A percentile compares a stretch with the other conserved stretches of the same genome.
phyloP scores from a whole-genome alignment of 805 yeast species.

The Metschnikowia koreensis region DNA sequence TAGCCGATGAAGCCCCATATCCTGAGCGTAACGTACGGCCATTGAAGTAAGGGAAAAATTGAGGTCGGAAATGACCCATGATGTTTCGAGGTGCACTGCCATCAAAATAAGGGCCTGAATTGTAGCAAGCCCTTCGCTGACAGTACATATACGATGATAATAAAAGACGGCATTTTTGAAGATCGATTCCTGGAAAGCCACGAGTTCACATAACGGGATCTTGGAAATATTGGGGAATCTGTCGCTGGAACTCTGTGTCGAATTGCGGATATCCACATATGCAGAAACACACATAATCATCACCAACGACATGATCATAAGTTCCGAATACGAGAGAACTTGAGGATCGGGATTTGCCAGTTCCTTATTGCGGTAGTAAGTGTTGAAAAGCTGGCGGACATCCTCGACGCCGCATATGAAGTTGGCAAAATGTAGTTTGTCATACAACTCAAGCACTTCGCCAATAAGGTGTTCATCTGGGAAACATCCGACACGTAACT shows the following conservation, averaged over 20 bases:
- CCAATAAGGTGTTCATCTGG: constrained; percentile 26
- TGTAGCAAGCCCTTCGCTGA: constrained; percentile 51
- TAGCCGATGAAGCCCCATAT: constrained; percentile 53
- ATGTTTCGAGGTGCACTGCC: constrained; percentile 30
- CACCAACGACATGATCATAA: constrained; percentile 32
- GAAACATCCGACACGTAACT: constrained; percentile 9
- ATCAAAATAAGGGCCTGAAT: constrained; percentile 53
- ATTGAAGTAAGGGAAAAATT: constrained; percentile 42
- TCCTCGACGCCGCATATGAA: constrained; percentile 19
- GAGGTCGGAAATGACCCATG: constrained; percentile 38
- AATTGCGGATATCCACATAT: constrained; percentile 19
- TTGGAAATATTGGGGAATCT: constrained; percentile 1
- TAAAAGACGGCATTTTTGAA: constrained; percentile 29
- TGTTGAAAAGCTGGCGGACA: constrained; percentile 24
- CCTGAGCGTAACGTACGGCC: constrained; percentile 54
- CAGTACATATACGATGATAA: constrained; percentile 48
- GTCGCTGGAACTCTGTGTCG: not conserved
- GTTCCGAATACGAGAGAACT: constrained; percentile 29
- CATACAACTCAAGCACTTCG: constrained; percentile 24
- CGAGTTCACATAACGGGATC: constrained; percentile 7
- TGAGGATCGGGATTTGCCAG: constrained; percentile 8
- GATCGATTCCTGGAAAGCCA: constrained; percentile 14
- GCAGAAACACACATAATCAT: constrained; percentile 26
- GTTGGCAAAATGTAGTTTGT: constrained; percentile 20
- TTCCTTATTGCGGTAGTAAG: constrained; percentile 22